phyloP scores from a whole-genome alignment of 495 filamentous ascomycete genomes.

The Daldinia vernicosa region DNA sequence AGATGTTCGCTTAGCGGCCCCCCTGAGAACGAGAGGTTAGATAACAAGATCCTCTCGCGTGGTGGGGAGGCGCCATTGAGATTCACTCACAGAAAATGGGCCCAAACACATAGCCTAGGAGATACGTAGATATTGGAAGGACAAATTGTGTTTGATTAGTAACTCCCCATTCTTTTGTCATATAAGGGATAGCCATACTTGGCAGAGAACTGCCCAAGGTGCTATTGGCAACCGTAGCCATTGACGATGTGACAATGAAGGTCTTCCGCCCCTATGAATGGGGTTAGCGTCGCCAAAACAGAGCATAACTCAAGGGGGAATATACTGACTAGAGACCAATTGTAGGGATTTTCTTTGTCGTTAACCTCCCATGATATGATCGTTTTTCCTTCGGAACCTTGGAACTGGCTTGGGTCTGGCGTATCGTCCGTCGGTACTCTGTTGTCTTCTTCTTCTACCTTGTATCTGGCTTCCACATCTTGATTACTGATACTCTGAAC shows the following conservation, averaged over 20 bases:
- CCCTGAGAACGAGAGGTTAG: conserved; percentile 44
- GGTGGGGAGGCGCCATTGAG: no score
- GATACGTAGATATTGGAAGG: conserved; percentile 79
- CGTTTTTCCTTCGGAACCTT: conserved; percentile 42
- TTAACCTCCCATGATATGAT: conserved; percentile 60
- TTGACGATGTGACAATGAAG: conserved; percentile 63
- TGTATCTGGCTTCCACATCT: conserved; percentile 49
- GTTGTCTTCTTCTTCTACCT: conserved; percentile 51
- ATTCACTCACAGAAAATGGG: conserved; percentile 39
- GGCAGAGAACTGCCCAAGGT: conserved; percentile 77
- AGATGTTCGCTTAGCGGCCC: conserved; percentile 76
- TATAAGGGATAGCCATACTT: conserved; percentile 67
- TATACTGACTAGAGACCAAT: conserved; percentile 57
- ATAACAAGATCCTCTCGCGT: conserved; percentile 1
- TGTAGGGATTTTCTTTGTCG: conserved; percentile 65
- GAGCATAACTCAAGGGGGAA: neutral
- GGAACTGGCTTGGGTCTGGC: conserved; percentile 22
- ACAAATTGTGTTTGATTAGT: conserved; percentile 65
- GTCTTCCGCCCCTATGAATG: conserved; percentile 61
- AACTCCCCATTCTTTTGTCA: conserved; percentile 66
- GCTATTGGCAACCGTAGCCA: conserved; percentile 74
- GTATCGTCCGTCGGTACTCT: conserved; percentile 34
- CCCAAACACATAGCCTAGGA: conserved; percentile 75
- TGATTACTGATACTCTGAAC: conserved; percentile 50
- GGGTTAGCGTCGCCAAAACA: conserved; percentile 15